Evolutionary conservation across 371 early-diverging fungal genomes (phyloP), one percentile per base, ranked within the genome.

Genomic region (Apophysomyces sp.): DNA sequence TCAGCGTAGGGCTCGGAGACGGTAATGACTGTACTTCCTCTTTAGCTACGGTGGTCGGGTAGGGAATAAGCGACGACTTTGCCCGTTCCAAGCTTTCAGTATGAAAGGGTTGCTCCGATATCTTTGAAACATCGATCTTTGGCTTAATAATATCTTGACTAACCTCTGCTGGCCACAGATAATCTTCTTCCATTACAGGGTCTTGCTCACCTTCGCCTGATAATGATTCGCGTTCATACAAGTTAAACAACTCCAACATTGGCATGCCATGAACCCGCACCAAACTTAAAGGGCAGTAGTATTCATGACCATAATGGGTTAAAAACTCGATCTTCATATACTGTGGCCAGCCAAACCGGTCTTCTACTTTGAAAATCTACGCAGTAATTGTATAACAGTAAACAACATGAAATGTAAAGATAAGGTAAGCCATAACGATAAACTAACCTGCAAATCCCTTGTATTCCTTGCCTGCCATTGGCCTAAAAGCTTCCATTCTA

Each of bases 221-320:
- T 21, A 63, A 52, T 16, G 29, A 66, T 24, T 66, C 66, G 58
- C 87, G 80, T 57, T 90, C 86, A 32, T 89, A 86, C 24, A 81
- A 77, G 53, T 89, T 87, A 57, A 87, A 89, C 44, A 92, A 92
- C 66, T 97, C 97, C 83, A 95, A 85, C 83, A 95, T 94, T 0
- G 95, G 91, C 41, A 89, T 89, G 1, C 99, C 98, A 69, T 92
- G 92, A 0, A 96, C 97, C 21, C 88, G 82, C 34, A 99, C 71
- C 28, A 93, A 72, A 41, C 90, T 94, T 3, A 99, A 62, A 5
- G 98, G 98, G 71, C 99, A 99, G 69, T 94, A 97, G 62, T 87
- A 94, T 71, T 99, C 96, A 40, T 79, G 73, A 18, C 98, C 96
- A 70, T 96, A 95, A 63, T 96, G 94, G 5, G 86, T 85, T 29